These are phyloP conservation scores for Aspergillus texensis DNA, from an alignment of 2,329 filamentous ascomycete species.

Conservation along the genomic window DNA sequence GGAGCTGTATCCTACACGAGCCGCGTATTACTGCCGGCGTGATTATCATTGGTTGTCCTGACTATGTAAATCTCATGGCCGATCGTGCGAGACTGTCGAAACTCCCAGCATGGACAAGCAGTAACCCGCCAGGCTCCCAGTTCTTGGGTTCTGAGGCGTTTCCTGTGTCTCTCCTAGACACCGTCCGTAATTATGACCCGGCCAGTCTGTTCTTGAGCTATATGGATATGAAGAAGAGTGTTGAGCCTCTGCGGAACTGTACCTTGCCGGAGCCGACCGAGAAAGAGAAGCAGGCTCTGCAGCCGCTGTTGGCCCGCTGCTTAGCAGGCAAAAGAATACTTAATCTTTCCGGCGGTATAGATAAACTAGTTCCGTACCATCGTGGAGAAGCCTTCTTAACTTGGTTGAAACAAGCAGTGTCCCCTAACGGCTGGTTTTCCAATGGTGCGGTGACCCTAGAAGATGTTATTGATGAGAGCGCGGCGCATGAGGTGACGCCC, in stretches of 20 bases:
- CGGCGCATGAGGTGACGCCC: constrained; percentile 61
- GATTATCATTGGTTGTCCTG: constrained; percentile 83
- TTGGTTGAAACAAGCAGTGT: constrained; percentile 55
- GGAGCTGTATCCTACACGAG: constrained; percentile 80
- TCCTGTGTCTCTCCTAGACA: constrained; percentile 66
- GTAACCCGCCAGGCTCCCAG: constrained; percentile 57
- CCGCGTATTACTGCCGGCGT: constrained; percentile 77
- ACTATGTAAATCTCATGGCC: constrained; percentile 78
- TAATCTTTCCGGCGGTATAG: constrained; percentile 56
- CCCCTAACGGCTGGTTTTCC: constrained; percentile 49
- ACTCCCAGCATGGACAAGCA: constrained; percentile 60
- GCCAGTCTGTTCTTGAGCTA: constrained; percentile 70
- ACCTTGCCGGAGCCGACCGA: constrained; percentile 42
- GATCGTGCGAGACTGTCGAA: constrained; percentile 76
- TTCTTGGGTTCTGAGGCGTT: constrained; percentile 82
- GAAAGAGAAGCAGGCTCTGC: constrained; percentile 46
- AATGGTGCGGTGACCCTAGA: constrained; percentile 57
- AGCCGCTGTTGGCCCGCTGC: constrained; percentile 45
- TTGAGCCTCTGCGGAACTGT: constrained; percentile 31
- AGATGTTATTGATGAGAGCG: constrained; percentile 59
- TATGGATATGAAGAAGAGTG: constrained; percentile 24
- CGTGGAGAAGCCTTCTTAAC: constrained; percentile 59
- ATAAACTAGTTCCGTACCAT: constrained; percentile 64
- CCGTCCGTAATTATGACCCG: constrained; percentile 71
- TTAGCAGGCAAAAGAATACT: constrained; percentile 58